These are phyloP conservation scores for Vitis hybrid DNA, from an alignment of 177 flowering plant genomes.

Conservation along the genomic window DNA sequence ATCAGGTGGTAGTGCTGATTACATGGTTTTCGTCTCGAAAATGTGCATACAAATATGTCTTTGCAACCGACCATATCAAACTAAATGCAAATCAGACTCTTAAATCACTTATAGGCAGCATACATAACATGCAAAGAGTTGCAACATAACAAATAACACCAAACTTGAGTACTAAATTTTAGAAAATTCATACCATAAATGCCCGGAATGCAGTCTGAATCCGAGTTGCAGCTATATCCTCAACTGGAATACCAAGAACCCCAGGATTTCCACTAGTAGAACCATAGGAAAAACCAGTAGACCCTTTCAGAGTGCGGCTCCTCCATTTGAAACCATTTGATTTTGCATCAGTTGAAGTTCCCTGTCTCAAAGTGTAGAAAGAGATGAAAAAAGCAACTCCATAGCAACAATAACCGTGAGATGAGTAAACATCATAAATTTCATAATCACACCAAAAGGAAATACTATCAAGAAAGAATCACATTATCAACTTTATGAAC, in stretches of 20 bases:
- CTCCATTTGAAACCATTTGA: conserved; percentile 47
- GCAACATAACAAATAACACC: not conserved
- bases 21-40: not conserved
- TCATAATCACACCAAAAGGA: not conserved
- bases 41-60: not conserved
- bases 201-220: conserved; percentile 86
- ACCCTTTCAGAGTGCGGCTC: conserved; percentile 27
- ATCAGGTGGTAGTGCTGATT: not conserved
- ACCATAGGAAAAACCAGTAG: conserved; percentile 30
- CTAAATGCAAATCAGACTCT: not conserved
- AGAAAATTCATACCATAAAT: conserved; percentile 42
- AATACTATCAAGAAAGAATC: not conserved
- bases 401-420: not conserved
- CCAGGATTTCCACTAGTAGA: conserved; percentile 20
- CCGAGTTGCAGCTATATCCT: conserved; percentile 72
- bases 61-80: not conserved
- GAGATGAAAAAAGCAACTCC: not conserved
- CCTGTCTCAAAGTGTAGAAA: conserved; percentile 29
- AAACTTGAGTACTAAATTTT: not conserved
- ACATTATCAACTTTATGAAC: not conserved
- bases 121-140: not conserved
- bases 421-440: not conserved
- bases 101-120: not conserved
- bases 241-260: conserved; percentile 37
- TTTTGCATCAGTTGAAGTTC: conserved; percentile 35